Base-by-base conservation (phyloP, 2,329 filamentous ascomycete species). In the Verticillium nonalfalfae region DNA sequence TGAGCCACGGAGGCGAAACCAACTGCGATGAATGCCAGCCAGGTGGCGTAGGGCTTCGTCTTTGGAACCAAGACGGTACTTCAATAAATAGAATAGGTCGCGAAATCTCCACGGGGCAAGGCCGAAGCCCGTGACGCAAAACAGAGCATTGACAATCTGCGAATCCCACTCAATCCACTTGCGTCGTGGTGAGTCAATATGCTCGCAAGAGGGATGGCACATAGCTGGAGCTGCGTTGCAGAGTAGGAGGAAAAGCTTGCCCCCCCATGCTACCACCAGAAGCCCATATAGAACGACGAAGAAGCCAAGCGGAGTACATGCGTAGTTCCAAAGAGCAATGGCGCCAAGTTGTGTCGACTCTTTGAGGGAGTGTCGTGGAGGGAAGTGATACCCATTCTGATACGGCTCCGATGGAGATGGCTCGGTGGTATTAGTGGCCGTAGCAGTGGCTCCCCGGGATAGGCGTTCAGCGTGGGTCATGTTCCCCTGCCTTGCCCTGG, bases 101-200 rank as follows among this genome's bases (percentile, higher is more conserved):
- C 92, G 82, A 67, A 93, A 90, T 36, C 92, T 84, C 92, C 91
- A 96, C 0, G 92, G 92, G 1, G 90, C 88, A 13, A 95, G 81
- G 0, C 92, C 92, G 66, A 96, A 94, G 1, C 88, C 91, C 1
- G 91, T 94, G 7, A 96, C 87, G 74, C 91, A 95, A 80, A 96
- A 96, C 1, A 96, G 83, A 0, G 83, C 89, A 69, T 93, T 96
- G 26, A 94, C 76, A 62, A 96, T 89, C 71, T 96, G 92, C 1
- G 89, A 90, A 72, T 93, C 90, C 68, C 86, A 88, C 74, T 97
- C 92, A 66, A 97, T 85, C 92, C 93, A 96, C 63, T 87, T 87
- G 21, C 89, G 81, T n/a, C 91, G 85, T 1, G 90, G 86, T 0
- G 90, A 92, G 68, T 91, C 79, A 71, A 91, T 87, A 66, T 90